Conservation (phyloP, 805 yeast genomes). For the Wickerhamiella lipophila region DNA sequence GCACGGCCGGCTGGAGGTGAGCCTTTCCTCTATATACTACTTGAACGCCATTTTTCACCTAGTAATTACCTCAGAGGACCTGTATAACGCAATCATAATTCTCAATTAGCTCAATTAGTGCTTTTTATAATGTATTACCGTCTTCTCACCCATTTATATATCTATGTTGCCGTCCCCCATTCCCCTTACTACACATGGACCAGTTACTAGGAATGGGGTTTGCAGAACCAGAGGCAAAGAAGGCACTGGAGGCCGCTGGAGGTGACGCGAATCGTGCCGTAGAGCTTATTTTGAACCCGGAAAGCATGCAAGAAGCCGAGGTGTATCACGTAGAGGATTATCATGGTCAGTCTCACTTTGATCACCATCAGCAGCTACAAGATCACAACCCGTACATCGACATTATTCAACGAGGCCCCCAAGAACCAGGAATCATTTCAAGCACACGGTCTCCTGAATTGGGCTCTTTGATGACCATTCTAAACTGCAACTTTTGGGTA, state of each 20-base stretch:
- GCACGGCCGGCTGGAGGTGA: too few species aligned
- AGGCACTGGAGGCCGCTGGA: neutral
- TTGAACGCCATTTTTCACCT: too few species aligned
- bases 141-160: too few species aligned
- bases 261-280: conserved; percentile 1
- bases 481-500: neutral
- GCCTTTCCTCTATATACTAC: too few species aligned
- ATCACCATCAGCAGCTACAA: neutral
- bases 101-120: too few species aligned
- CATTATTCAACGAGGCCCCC: neutral
- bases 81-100: too few species aligned
- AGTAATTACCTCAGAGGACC: too few species aligned
- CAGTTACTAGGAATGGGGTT: neutral
- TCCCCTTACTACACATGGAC: neutral
- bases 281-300: neutral
- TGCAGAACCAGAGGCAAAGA: neutral
- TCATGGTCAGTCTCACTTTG: too few species aligned
- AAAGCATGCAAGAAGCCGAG: neutral
- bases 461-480: conserved; percentile 5
- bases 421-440: conserved; percentile 5
- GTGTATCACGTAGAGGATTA: too few species aligned
- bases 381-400: neutral
- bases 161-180: too few species aligned
- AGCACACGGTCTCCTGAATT: neutral
- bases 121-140: too few species aligned